Percentiles rank a stretch among this genome's conserved stretches.
Conservation (phyloP, 768 basidiomycete species). For the Sporobolomyces roseus region DNA sequence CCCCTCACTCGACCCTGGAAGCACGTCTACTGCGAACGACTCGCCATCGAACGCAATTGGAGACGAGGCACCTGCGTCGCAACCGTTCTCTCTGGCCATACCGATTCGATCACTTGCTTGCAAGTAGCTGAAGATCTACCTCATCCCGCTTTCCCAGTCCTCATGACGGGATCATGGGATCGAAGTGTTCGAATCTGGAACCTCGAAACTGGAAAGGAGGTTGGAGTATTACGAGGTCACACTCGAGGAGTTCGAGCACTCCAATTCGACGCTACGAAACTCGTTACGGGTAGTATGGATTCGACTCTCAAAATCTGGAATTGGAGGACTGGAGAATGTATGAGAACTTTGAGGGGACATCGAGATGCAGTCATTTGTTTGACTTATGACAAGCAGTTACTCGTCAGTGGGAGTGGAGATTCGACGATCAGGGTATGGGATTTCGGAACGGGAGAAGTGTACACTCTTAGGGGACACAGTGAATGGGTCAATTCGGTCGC, state of each 20-base stretch:
- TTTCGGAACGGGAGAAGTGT: slow-evolving; percentile 81
- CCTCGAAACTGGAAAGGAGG: slow-evolving; percentile 78
- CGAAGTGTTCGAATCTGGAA: slow-evolving; percentile 94
- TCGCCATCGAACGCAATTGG: slow-evolving; percentile 96
- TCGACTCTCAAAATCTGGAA: slow-evolving; percentile 92
- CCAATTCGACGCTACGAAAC: slow-evolving; percentile 91
- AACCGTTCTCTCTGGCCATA: slow-evolving; percentile 83
- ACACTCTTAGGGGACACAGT: slow-evolving; percentile 82
- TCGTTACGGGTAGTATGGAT: slow-evolving; percentile 97
- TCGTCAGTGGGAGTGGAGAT: slow-evolving; percentile 90
- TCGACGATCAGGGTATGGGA: slow-evolving; percentile 87
- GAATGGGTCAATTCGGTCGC: slow-evolving; percentile 97
- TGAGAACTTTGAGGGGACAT: slow-evolving; percentile 83
- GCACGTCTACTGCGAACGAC: slow-evolving; percentile 94
- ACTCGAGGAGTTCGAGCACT: slow-evolving; percentile 84
- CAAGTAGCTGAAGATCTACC: slow-evolving; percentile 82
- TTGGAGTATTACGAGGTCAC: slow-evolving; percentile 81
- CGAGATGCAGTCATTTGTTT: slow-evolving; percentile 86
- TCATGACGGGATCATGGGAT: slow-evolving; percentile 97
- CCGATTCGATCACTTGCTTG: slow-evolving; percentile 94
- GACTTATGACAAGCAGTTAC: slow-evolving; percentile 82
- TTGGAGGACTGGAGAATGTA: slow-evolving; percentile 83
- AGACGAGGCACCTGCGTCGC: slow-evolving; percentile 82
- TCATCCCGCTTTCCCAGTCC: slow-evolving; percentile 81
- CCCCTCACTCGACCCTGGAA: slow-evolving; percentile 86